Percentiles rank a stretch among this genome's conserved stretches.
Conservation (phyloP, 2,329 filamentous ascomycete genomes). For the Hypomyces rosellus region DNA sequence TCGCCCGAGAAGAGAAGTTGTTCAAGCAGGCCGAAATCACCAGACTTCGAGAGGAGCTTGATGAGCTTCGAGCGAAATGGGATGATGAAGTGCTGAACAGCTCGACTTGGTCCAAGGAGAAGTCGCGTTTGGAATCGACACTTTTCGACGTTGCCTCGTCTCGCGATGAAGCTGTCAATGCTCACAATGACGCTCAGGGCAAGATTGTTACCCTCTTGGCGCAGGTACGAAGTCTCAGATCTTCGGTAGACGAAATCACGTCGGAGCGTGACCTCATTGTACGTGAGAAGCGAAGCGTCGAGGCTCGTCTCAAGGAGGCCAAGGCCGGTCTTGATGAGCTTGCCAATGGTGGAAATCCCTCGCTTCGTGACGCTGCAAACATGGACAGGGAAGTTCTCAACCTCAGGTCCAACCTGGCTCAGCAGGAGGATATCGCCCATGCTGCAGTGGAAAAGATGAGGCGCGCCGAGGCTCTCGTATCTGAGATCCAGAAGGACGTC, state of each 20-base stretch:
- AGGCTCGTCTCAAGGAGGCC: constrained; percentile 78
- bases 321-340: constrained; percentile 85
- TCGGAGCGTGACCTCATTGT: constrained; percentile 78
- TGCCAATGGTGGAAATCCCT: constrained; percentile 75
- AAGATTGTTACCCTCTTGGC: constrained; percentile 87
- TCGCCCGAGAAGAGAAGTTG: constrained; percentile 82
- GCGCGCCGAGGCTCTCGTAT: constrained; percentile 76
- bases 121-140: constrained; percentile 82
- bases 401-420: constrained; percentile 79
- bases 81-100: constrained; percentile 97
- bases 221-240: constrained; percentile 78
- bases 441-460: constrained; percentile 97
- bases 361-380: constrained; percentile 80
- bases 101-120: constrained; percentile 97
- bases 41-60: constrained; percentile 87
- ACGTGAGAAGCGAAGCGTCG: constrained; percentile 85
- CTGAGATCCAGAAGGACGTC: constrained; percentile 91
- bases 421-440: constrained; percentile 86
- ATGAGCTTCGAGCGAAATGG: constrained; percentile 93
- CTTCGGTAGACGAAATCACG: constrained; percentile 76
- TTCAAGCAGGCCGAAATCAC: constrained; percentile 83
- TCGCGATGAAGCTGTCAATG: constrained; percentile 86
- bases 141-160: constrained; percentile 82
- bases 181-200: constrained; percentile 90
- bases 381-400: constrained; percentile 86